Evolutionary conservation across 768 basidiomycete species (phyloP), one percentile per base, ranked within the genome.

Genomic region (Russula olivacea): DNA sequence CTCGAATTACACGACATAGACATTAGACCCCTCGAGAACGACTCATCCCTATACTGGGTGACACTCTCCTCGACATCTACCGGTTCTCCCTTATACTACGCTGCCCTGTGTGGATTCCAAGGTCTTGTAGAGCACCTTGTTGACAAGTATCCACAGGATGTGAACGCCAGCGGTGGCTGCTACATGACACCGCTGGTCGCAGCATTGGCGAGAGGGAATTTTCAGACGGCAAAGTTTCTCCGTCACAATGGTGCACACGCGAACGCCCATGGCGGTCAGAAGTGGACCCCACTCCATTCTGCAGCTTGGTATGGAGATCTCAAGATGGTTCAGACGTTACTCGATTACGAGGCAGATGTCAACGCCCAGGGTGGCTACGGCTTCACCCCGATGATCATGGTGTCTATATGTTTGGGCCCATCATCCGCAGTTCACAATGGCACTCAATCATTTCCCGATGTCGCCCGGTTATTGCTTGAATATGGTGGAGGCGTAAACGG

Each of bases 21-120:
- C 10, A n/a, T 38, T 14, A 15, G 4, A 15, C 14, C 30, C 19
- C 0, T 0, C 12, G 0, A 0, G 11, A 2, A 7, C 23, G 12
- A 5, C 23, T 48, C 21, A 21, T 12, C 50, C 4, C 30, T 51
- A 11, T 51, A 11, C 10, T 19, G 12, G 15, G 2, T n/a, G 6
- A 0, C 30, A 48, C 19, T 3, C 30, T 0, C 2, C 10, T 3
- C 17, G 2, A 51, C n/a, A 23, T 32, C 50, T 5, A 21, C 4
- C 5, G 25, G 28, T 17, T 7, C 25, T 28, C 49, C 49, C 6
- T 25, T 50, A 9, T 50, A 50, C 25, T 50, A 50, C 15, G 49
- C 49, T 12, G 49, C 25, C 5, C 25, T 50, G 7, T 50, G 49
- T 50, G 49, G 49, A 30, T 50, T 50, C 28, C 15, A 50, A 9